These are phyloP conservation scores for Annona squamosa DNA, from an alignment of 164 flowering plant genomes.

Conservation along the genomic window DNA sequence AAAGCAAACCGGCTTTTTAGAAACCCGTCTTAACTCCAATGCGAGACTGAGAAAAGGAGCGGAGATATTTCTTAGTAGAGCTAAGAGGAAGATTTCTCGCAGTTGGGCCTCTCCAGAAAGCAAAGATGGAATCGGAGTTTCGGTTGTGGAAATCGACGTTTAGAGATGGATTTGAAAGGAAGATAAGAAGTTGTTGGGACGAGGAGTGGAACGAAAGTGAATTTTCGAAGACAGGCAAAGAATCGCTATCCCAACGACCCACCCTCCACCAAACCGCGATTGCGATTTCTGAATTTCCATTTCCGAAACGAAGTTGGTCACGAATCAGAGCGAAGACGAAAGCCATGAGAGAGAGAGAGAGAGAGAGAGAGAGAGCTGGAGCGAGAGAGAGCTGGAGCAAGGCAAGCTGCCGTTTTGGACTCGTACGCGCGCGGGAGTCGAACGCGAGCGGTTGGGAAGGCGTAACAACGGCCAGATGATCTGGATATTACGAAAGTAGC, in stretches of 20 bases:
- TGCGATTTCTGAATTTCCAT: slow-evolving; percentile 10
- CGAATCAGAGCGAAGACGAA: slow-evolving; percentile 3
- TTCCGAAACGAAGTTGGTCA: not conserved
- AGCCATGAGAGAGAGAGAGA: slow-evolving; percentile 4
- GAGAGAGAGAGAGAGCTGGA: not conserved
- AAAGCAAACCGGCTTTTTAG: not conserved
- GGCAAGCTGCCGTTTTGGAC: not conserved
- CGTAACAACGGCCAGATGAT: not conserved
- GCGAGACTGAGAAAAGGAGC: not conserved
- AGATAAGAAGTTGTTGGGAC: slow-evolving; percentile 26
- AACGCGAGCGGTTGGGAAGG: not conserved
- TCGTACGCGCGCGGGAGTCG: slow-evolving; percentile 3
- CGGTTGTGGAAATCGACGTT: not conserved
- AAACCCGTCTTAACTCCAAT: not conserved
- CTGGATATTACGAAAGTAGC: not conserved
- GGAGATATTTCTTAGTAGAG: not conserved
- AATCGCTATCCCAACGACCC: slow-evolving; percentile 21
- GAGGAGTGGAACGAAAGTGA: slow-evolving; percentile 29
- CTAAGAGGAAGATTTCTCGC: slow-evolving; percentile 2
- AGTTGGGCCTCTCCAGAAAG: not conserved
- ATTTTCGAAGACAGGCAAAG: slow-evolving; percentile 13
- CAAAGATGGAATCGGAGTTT: not conserved
- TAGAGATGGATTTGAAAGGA: slow-evolving; percentile 19
- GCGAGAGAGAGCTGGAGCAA: not conserved
- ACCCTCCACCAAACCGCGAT: slow-evolving; percentile 27